phyloP scores from a whole-genome alignment of 768 basidiomycete species.

The Kondoa subrosea region DNA sequence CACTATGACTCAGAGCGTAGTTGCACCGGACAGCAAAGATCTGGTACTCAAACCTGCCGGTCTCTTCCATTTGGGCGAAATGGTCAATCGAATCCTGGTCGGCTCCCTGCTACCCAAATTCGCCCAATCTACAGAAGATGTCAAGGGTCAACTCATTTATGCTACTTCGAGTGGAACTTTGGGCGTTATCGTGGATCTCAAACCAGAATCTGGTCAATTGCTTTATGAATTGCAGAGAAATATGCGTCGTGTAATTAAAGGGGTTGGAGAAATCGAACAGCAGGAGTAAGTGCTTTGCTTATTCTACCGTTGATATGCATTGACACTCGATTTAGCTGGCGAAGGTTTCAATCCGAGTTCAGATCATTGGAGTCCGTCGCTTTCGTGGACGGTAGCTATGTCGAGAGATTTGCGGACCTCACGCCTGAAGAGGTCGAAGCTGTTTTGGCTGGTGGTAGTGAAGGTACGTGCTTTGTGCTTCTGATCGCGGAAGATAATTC shows the following conservation, averaged over 20 bases:
- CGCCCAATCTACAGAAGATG: constrained; percentile 31
- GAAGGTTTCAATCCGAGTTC: constrained; percentile 40
- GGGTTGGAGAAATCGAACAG: constrained; percentile 46
- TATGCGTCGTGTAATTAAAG: constrained; percentile 42
- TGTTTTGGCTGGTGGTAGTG: constrained; percentile 10
- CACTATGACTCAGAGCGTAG: constrained; percentile 4
- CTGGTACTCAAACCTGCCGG: constrained; percentile 52
- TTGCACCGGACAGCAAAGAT: constrained; percentile 32
- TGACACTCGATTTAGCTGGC: constrained; percentile 39
- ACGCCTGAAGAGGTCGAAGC: constrained; percentile 2
- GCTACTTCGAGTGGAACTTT: constrained; percentile 65
- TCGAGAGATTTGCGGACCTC: constrained; percentile 48
- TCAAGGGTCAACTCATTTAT: constrained; percentile 50
- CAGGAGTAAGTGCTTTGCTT: constrained; percentile 39
- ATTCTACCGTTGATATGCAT: neutral
- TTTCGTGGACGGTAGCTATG: constrained; percentile 75
- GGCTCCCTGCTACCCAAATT: constrained; percentile 39
- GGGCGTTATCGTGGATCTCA: constrained; percentile 50
- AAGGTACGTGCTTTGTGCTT: constrained; percentile 8
- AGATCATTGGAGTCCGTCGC: constrained; percentile 45
- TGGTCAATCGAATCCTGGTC: constrained; percentile 49
- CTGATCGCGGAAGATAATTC: neutral
- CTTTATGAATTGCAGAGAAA: constrained; percentile 62
- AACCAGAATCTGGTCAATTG: constrained; percentile 40
- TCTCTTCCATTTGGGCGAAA: constrained; percentile 54